Percentiles rank a stretch among this genome's conserved stretches.
phyloP scores from a whole-genome alignment of 352 stramenopile species.

The Halophytophthora polymorphica region DNA sequence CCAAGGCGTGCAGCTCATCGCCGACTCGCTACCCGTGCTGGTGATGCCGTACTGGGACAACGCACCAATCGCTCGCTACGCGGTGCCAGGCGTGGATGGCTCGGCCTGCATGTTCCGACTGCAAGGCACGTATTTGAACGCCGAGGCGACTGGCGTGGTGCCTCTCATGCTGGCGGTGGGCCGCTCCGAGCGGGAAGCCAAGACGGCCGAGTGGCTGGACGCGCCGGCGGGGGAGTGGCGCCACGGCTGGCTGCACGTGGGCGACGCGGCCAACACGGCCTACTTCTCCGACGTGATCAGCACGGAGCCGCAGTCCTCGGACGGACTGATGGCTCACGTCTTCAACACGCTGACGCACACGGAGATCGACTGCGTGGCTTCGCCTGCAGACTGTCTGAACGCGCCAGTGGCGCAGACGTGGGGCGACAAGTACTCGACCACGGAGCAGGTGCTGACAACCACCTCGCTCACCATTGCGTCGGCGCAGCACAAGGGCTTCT shows the following conservation, averaged over 20 bases:
- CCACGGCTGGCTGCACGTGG: constrained; percentile 35
- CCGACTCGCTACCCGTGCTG: constrained; percentile 34
- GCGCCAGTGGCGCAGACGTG: constrained; percentile 6
- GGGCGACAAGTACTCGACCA: constrained; percentile 26
- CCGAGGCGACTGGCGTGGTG: constrained; percentile 3
- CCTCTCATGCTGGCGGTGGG: constrained; percentile 19
- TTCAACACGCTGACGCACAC: constrained; percentile 32
- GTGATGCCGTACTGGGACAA: constrained; percentile 49
- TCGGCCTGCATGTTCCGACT: constrained; percentile 43
- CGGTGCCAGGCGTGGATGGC: constrained; percentile 32
- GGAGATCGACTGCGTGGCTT: constrained; percentile 28
- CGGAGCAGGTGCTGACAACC: constrained; percentile 12
- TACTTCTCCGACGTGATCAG: constrained; percentile 41
- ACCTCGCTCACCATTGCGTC: constrained; percentile 31
- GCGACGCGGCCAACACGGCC: constrained; percentile 9
- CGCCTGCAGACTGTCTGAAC: constrained; percentile 7
- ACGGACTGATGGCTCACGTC: constrained; percentile 24
- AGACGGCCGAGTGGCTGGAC: constrained; percentile 37
- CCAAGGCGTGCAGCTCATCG: constrained; percentile 23
- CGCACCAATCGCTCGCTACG: constrained; percentile 18
- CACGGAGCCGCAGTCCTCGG: constrained; percentile 16
- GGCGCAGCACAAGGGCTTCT: constrained; percentile 32
- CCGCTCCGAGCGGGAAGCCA: constrained; percentile 20
- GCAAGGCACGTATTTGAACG: constrained; percentile 29
- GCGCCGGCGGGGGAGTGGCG: constrained; percentile 23